phyloP scores from a whole-genome alignment of 140 eudicot genomes.

The Flaveria floridana region DNA sequence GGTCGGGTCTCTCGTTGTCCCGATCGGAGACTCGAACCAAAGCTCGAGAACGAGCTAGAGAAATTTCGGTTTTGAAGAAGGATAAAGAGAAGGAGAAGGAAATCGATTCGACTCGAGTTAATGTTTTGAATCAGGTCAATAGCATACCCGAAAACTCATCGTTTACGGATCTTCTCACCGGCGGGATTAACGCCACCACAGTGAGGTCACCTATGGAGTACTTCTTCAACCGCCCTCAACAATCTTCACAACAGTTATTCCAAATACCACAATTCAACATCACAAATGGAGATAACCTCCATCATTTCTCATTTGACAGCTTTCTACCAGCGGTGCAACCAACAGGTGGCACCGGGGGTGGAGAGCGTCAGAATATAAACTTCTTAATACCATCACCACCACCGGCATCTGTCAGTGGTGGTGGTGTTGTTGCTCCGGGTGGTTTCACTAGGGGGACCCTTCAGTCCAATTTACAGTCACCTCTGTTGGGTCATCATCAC shows the following conservation, averaged over 20 bases:
- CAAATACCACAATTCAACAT: slow-evolving; percentile 36
- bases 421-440: slow-evolving; percentile 48
- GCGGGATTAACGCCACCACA: slow-evolving; percentile 35
- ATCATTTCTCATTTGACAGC: slow-evolving; percentile 60
- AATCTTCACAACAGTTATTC: slow-evolving; percentile 27
- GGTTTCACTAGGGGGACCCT: slow-evolving; percentile 99
- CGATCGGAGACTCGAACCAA: slow-evolving; percentile 66
- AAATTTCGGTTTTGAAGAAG: slow-evolving; percentile 43
- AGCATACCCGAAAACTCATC: slow-evolving; percentile 55
- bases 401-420: slow-evolving; percentile 33
- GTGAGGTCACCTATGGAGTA: slow-evolving; percentile 23
- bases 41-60: slow-evolving; percentile 80
- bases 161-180: slow-evolving; percentile 73
- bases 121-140: slow-evolving; percentile 31
- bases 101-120: slow-evolving; percentile 31
- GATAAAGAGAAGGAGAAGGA: slow-evolving; percentile 52
- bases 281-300: slow-evolving; percentile 40
- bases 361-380: slow-evolving; percentile 42
- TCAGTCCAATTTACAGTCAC: slow-evolving; percentile 93
- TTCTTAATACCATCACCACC: slow-evolving; percentile 48
- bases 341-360: too few species aligned
- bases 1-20: slow-evolving; percentile 74
- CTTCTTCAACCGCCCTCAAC: slow-evolving; percentile 43
- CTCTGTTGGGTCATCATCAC: slow-evolving; percentile 50
- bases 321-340: too few species aligned